Evolutionary conservation across 257 asterid species (phyloP), one percentile per base, ranked within the genome.

Genomic region (Cinchona pubescens): DNA sequence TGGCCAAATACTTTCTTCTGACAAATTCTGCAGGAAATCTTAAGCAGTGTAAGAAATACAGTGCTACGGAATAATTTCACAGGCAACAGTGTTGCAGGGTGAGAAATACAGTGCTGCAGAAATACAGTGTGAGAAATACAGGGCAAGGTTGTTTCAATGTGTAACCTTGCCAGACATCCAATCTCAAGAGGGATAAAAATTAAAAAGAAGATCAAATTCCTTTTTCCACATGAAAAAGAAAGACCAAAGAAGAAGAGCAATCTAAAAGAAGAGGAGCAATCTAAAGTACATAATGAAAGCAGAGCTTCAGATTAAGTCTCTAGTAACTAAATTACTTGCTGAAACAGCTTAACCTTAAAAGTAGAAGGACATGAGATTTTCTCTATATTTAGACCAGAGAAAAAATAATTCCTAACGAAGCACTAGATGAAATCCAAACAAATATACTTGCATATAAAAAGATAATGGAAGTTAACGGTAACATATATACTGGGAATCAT

Each of bases 1-100:
- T 75, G 99, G 98, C 96, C 90, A 91, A 63, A 92, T 85, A 83
- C 99, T 95, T 82, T 83, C 92, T 84, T 81, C 87, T 53, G 84
- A 83, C 78, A 95, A 60, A 87, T 82, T 87, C 99, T 95, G 96
- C 90, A 88, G 68, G 75, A 35, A 40, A 55, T 27, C 37, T 40
- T 38, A 12, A 3, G n/a, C 35, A 32, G 27, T 35, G 27, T 61
- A 70, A 73, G 61, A 73, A 16, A 49, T 42, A 51, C 6, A 45
- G 29, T 5, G 46, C 45, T 60, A 70, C 25, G 43, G 60, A 73
- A 30, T 45, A 43, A 27, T 40, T 70, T 49, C n/a, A 61, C 45
- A 61, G 43, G 30, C 61, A 14, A 34, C 69, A 69, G 32, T n/a
- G n/a, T n/a, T n/a, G n/a, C n/a, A n/a, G n/a, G n/a, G n/a, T n/a